Percentiles rank a stretch among this genome's conserved stretches.
phyloP scores from a whole-genome alignment of 1,139 yeast genomes.

The Candida gigantensis region DNA sequence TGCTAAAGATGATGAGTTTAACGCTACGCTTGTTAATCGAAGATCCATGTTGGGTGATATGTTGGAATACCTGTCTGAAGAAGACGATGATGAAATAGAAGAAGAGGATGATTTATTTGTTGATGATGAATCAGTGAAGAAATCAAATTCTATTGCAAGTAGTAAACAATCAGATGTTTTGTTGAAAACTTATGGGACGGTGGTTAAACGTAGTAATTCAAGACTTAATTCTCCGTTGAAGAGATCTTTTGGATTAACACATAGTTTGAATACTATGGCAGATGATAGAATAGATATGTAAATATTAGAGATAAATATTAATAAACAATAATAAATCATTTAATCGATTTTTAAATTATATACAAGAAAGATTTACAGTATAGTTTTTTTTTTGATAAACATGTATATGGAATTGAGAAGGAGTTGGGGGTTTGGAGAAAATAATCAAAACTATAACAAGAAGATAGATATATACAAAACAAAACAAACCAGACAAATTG shows the following conservation, averaged over 20 bases:
- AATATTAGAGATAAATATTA: background rate
- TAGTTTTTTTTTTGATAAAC: no score
- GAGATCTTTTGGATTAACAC: slow-evolving; percentile 11
- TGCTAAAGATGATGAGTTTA: slow-evolving; percentile 15
- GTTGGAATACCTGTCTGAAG: slow-evolving; percentile 46
- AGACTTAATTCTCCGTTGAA: slow-evolving; percentile 7
- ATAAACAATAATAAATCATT: no score
- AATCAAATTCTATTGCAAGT: slow-evolving; percentile 6
- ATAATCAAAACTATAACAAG: no score
- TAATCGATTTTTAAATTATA: no score
- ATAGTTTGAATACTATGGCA: slow-evolving; percentile 12
- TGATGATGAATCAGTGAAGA: background rate
- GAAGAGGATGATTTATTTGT: slow-evolving; percentile 1
- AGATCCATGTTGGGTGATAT: slow-evolving; percentile 48
- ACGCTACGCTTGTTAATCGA: slow-evolving; percentile 26
- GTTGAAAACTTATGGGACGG: slow-evolving; percentile 14
- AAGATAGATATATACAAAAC: no score
- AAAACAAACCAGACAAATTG: no score
- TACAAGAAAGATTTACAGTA: no score
- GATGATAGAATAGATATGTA: background rate
- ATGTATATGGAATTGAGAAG: slow-evolving; percentile 8
- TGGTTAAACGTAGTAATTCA: slow-evolving; percentile 5
- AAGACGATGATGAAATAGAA: slow-evolving; percentile 15
- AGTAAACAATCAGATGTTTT: slow-evolving; percentile 8
- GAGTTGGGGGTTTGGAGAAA: no score